phyloP scores from a whole-genome alignment of 1,284 basidiomycete genomes.

The Ceratobasidium theobromae region DNA sequence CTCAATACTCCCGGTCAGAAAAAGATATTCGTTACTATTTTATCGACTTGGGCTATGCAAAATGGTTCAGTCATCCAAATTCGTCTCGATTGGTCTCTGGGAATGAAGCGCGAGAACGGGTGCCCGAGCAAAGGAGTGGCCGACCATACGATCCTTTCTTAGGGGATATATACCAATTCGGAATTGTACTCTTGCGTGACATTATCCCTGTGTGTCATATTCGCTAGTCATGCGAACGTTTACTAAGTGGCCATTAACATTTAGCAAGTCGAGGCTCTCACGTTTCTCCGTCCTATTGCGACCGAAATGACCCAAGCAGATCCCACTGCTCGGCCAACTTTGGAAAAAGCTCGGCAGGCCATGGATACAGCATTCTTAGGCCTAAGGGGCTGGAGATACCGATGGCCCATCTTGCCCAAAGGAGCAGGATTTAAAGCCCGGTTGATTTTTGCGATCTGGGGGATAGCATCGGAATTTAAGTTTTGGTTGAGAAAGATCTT shows the following conservation, averaged over 20 bases:
- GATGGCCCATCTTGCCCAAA: neutral
- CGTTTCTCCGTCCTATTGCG: neutral
- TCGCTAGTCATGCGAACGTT: neutral
- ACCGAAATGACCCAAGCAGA: neutral
- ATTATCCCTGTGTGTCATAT: constrained; percentile 1
- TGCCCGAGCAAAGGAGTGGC: neutral
- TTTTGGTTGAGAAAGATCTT: neutral
- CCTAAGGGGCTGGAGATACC: neutral
- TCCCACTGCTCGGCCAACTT: neutral
- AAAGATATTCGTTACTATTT: constrained; percentile 9
- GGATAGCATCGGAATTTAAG: neutral
- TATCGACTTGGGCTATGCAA: constrained; percentile 25
- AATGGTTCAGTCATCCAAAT: constrained; percentile 1
- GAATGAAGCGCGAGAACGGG: neutral
- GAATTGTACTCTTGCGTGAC: neutral
- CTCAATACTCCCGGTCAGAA: neutral
- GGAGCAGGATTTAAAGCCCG: neutral
- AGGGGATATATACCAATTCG: constrained; percentile 17
- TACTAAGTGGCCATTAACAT: no score
- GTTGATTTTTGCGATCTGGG: neutral
- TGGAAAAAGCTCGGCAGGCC: neutral
- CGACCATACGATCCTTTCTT: constrained; percentile 21
- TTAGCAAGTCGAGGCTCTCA: neutral
- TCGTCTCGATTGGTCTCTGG: neutral
- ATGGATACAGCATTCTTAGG: neutral